phyloP scores from a whole-genome alignment of 352 stramenopile genomes.

The Phytophthora crassamura region DNA sequence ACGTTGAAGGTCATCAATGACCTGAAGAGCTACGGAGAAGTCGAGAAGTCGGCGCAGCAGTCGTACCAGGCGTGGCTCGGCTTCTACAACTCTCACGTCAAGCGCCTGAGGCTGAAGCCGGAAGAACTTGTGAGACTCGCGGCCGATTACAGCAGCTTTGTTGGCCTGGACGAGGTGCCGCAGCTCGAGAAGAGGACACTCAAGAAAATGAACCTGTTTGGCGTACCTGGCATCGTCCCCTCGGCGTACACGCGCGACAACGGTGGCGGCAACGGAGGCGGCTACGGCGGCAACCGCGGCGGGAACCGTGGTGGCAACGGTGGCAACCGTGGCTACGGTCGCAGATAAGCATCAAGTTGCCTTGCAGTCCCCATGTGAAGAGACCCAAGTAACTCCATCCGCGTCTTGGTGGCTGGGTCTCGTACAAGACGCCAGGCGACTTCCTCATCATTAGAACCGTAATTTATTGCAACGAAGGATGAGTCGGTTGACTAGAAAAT shows the following conservation, averaged over 20 bases:
- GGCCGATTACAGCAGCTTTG: constrained; percentile 64
- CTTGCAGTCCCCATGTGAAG: neutral
- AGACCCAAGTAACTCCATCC: constrained; percentile 5
- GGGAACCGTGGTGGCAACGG: constrained; percentile 13
- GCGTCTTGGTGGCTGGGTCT: constrained; percentile 16
- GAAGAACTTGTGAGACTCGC: constrained; percentile 75
- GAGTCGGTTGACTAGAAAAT: constrained; percentile 40
- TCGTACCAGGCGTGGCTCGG: constrained; percentile 96
- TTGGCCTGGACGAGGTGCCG: constrained; percentile 75
- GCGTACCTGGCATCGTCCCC: constrained; percentile 70
- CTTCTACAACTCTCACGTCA: constrained; percentile 92
- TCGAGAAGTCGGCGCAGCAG: constrained; percentile 82
- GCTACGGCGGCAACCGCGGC: constrained; percentile 9
- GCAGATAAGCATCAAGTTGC: constrained; percentile 33
- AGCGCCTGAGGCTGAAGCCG: constrained; percentile 54
- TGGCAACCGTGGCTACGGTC: constrained; percentile 21
- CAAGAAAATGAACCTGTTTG: constrained; percentile 88
- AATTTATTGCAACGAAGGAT: constrained; percentile 55
- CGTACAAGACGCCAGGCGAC: constrained; percentile 29
- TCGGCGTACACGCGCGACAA: constrained; percentile 48
- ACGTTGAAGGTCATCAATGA: constrained; percentile 44
- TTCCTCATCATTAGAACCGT: constrained; percentile 51
- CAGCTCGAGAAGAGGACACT: constrained; percentile 87
- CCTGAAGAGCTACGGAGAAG: constrained; percentile 53
- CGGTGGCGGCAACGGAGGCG: constrained; percentile 24